phyloP scores from a whole-genome alignment of 805 yeast genomes.

The Osmozyma mogii region DNA sequence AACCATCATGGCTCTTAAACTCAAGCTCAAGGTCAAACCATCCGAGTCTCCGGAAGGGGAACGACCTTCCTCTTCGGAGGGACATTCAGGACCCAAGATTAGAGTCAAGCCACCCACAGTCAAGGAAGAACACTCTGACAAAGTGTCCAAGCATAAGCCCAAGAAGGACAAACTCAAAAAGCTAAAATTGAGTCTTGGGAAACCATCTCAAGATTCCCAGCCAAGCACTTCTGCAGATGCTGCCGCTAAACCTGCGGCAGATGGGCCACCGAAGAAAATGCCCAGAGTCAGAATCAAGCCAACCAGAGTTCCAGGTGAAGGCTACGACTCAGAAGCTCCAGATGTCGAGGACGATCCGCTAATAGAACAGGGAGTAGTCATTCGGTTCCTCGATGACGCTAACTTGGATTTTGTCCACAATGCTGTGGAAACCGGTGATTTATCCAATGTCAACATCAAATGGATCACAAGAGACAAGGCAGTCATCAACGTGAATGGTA shows the following conservation, averaged over 20 bases:
- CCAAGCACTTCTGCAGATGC: too few species aligned
- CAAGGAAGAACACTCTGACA: constrained; percentile 5
- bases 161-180: constrained; percentile 16
- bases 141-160: constrained; percentile 8
- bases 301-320: constrained; percentile 80
- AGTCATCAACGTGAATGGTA: constrained; percentile 58
- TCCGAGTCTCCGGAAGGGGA: constrained; percentile 2
- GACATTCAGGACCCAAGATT: constrained; percentile 10
- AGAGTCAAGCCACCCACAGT: constrained; percentile 16
- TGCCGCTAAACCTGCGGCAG: too few species aligned
- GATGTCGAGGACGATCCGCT: constrained; percentile 93
- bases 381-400: constrained; percentile 65
- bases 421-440: constrained; percentile 72
- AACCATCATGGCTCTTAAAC: constrained; percentile 17
- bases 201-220: too few species aligned
- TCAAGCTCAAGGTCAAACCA: constrained; percentile 15
- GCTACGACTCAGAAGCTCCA: constrained; percentile 95
- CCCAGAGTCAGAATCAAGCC: constrained; percentile 49
- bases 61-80: constrained; percentile 2
- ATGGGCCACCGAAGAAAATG: too few species aligned
- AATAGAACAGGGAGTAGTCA: constrained; percentile 75
- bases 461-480: constrained; percentile 84
- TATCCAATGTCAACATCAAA: constrained; percentile 61
- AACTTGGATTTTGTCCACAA: constrained; percentile 66
- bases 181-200: constrained; percentile 18